Base-by-base conservation (phyloP, 1,139 yeast genomes). In the Blastobotrys ciferrii region DNA sequence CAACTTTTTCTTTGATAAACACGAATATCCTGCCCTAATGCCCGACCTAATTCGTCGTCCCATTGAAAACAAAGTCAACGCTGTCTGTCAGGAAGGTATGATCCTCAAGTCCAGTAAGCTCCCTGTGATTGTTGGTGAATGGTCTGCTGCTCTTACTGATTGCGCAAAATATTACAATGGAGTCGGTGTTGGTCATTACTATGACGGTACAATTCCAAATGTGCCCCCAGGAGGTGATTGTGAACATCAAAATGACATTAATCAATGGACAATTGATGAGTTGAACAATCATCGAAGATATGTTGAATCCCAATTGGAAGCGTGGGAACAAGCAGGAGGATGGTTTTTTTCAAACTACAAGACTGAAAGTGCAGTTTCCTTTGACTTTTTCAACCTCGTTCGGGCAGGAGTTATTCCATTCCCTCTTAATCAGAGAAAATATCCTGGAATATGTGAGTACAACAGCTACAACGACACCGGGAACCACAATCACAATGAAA, bases 151-250 rank as follows among this genome's bases (percentile, higher is more conserved):
- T 1, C 74, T 89, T 57, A 88, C 96, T 11, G 97, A 91, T 69
- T 91, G 98, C 73, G 81, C 95, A 14, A 75, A 75, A 52, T 87
- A 96, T 95, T 72, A 91, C 52, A 91, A 91, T 61, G 97, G 98
- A 59, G 94, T 87, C 38, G 87, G 87, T 42, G 73, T 81, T 49
- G 96, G 96, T 47, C 83, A 96, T 23, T 80, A 97, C 61, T 88
- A 77, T 70, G 89, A 87, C 45, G 94, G 88, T 19, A 41, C 23
- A 72, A 84, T 44, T 85, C 69, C 23, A 61, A 64, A 39, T 60
- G 61, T 53, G 68, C 78, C 31, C 67, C 73, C 25, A 73, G 71
- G 61, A 70, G 95, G 89, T 17, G 70, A 82, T 2, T 88, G 96
- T 68, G 76, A 68, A 12, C 73, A 74, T 45, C 80, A 77, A 59